These are phyloP conservation scores for Puccinia triticina DNA, from an alignment of 1,284 basidiomycete genomes.

Conservation along the genomic window DNA sequence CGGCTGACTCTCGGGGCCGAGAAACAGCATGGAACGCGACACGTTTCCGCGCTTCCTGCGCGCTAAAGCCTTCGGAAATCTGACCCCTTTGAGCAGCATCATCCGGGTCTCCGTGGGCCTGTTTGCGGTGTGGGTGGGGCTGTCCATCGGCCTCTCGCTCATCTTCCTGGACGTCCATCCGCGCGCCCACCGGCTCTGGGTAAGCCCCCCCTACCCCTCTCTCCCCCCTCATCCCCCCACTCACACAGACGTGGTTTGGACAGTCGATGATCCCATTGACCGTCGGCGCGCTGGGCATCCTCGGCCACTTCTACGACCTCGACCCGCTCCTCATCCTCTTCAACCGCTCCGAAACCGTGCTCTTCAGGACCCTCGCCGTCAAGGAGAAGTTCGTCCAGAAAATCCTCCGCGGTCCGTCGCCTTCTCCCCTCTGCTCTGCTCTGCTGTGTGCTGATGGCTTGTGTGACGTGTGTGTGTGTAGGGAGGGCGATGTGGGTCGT, in stretches of 20 bases:
- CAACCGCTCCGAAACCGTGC: slow-evolving; percentile 64
- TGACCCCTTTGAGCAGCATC: slow-evolving; percentile 85
- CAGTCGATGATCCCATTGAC: slow-evolving; percentile 84
- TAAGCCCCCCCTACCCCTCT: slow-evolving; percentile 63
- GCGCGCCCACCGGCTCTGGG: slow-evolving; percentile 88
- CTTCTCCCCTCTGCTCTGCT: slow-evolving; percentile 68
- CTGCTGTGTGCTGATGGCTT: slow-evolving; percentile 32
- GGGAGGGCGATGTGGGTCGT: slow-evolving; percentile 47
- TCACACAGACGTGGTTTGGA: background rate
- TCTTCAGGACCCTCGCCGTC: slow-evolving; percentile 85
- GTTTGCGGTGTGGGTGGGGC: slow-evolving; percentile 84
- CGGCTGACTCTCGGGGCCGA: no score
- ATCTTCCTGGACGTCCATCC: slow-evolving; percentile 90
- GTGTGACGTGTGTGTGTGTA: background rate
- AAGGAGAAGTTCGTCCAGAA: slow-evolving; percentile 89
- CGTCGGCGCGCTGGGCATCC: slow-evolving; percentile 82
- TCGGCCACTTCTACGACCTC: slow-evolving; percentile 93
- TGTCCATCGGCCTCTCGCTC: slow-evolving; percentile 84
- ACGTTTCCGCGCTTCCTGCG: slow-evolving; percentile 73
- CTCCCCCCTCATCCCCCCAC: background rate
- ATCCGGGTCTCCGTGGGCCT: slow-evolving; percentile 74
- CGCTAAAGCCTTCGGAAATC: slow-evolving; percentile 93
- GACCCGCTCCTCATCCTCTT: slow-evolving; percentile 72
- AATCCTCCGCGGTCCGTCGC: slow-evolving; percentile 79
- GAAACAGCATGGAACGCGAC: slow-evolving; percentile 48